Percentiles rank a stretch among this genome's conserved stretches.
Conservation (phyloP, 1,284 basidiomycete genomes). For the Malassezia obtusa region DNA sequence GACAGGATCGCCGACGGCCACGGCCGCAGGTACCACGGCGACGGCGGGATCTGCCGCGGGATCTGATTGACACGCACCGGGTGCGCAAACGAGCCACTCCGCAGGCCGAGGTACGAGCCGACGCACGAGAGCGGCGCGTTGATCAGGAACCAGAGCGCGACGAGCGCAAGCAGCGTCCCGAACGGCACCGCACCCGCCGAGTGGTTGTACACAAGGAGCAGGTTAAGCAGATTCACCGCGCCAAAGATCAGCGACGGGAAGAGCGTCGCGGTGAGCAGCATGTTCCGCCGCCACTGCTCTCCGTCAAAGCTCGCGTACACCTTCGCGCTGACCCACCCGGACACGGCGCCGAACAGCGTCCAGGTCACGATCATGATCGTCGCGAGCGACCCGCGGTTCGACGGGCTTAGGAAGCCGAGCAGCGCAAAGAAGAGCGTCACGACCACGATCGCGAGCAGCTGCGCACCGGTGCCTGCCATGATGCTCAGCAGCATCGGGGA, state of each 20-base stretch:
- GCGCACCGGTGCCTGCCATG: constrained; percentile 79
- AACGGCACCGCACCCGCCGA: constrained; percentile 95
- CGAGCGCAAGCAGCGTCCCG: constrained; percentile 76
- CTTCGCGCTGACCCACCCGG: constrained; percentile 79
- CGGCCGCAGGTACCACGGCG: constrained; percentile 46
- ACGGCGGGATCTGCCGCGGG: constrained; percentile 54
- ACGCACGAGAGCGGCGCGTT: constrained; percentile 63
- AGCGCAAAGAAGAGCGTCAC: constrained; percentile 93
- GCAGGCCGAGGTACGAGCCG: constrained; percentile 64
- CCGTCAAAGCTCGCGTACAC: constrained; percentile 77
- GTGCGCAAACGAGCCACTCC: constrained; percentile 72
- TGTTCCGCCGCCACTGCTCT: constrained; percentile 66
- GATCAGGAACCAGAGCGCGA: constrained; percentile 89
- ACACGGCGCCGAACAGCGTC: constrained; percentile 83
- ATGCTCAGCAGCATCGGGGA: constrained; percentile 67
- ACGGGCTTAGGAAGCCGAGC: constrained; percentile 92
- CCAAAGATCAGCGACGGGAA: constrained; percentile 64
- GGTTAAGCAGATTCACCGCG: constrained; percentile 34
- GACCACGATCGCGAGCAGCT: constrained; percentile 75
- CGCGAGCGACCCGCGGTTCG: constrained; percentile 84
- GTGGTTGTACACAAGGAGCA: constrained; percentile 61
- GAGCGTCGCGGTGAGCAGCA: constrained; percentile 75
- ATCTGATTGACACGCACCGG: constrained; percentile 86
- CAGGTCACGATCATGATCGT: constrained; percentile 94
- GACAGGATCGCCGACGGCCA: constrained; percentile 69